Evolutionary conservation across 2,329 filamentous ascomycete species (phyloP).

Genomic region (Aspergillus sp.): DNA sequence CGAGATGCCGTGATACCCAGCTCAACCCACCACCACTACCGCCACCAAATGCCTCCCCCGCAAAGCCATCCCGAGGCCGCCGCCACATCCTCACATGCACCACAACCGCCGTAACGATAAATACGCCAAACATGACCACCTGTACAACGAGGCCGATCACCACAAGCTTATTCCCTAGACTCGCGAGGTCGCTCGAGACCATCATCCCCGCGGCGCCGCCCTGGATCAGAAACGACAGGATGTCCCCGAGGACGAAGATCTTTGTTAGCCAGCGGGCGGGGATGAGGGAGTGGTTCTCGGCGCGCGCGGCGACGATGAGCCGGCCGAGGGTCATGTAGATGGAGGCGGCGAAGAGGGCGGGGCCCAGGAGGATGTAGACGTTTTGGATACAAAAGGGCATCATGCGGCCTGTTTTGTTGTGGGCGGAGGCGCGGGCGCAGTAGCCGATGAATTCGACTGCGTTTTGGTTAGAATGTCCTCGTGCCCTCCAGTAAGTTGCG

Average conservation of each 20-base stretch:
- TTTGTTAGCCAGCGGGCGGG: background rate
- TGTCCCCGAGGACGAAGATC: slow-evolving; percentile 39
- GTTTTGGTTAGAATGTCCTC: no score
- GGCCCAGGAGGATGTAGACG: slow-evolving; percentile 43
- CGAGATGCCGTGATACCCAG: slow-evolving; percentile 12
- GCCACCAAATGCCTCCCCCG: background rate
- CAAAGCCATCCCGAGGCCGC: no score
- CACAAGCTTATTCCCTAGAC: slow-evolving; percentile 45
- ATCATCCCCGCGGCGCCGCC: slow-evolving; percentile 26
- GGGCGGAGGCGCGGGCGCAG: slow-evolving; percentile 25
- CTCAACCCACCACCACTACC: background rate
- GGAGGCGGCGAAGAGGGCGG: slow-evolving; percentile 46
- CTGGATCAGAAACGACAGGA: slow-evolving; percentile 39
- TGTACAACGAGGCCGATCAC: slow-evolving; percentile 62
- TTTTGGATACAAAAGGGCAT: slow-evolving; percentile 40
- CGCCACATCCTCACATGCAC: slow-evolving; percentile 53
- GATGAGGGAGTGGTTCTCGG: background rate
- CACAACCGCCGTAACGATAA: slow-evolving; percentile 53
- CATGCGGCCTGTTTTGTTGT: slow-evolving; percentile 13
- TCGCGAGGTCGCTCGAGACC: slow-evolving; percentile 7
- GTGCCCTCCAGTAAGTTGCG: no score
- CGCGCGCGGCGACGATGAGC: background rate
- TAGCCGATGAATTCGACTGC: slow-evolving; percentile 52
- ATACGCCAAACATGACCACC: slow-evolving; percentile 61
- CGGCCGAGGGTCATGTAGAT: slow-evolving; percentile 31